phyloP scores from a whole-genome alignment of 2,329 filamentous ascomycete genomes.

The Dothideomycetes sp. region DNA sequence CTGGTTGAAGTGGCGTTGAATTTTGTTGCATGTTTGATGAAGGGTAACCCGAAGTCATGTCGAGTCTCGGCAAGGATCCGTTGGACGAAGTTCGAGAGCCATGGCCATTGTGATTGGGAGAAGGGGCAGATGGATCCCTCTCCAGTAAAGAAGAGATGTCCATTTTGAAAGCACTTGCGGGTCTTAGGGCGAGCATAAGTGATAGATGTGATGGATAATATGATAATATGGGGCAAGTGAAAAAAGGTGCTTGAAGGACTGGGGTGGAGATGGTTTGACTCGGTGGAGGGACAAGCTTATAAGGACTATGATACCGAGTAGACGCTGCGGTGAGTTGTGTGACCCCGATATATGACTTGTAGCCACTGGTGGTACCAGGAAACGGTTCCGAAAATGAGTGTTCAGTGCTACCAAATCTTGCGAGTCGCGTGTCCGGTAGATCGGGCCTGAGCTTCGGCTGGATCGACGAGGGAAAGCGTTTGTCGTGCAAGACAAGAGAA shows the following conservation, averaged over 20 bases:
- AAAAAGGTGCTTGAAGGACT: background rate
- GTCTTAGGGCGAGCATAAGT: constrained; percentile 35
- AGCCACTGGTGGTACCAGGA: constrained; percentile 7
- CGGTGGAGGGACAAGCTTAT: constrained; percentile 5
- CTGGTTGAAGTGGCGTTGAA: constrained; percentile 7
- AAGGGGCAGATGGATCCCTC: constrained; percentile 63
- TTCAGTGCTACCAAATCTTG: constrained; percentile 13
- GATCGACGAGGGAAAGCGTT: constrained; percentile 8
- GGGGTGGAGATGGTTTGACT: background rate
- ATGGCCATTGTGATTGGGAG: constrained; percentile 38
- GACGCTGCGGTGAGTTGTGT: constrained; percentile 13
- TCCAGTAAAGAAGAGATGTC: constrained; percentile 90
- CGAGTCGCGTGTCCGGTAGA: constrained; percentile 13
- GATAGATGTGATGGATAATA: background rate
- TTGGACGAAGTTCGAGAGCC: constrained; percentile 24
- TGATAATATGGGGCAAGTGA: background rate
- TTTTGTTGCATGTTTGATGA: constrained; percentile 1
- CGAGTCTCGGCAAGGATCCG: constrained; percentile 7
- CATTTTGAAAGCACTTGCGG: constrained; percentile 60
- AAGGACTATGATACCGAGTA: background rate
- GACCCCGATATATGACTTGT: constrained; percentile 10
- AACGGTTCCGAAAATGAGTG: constrained; percentile 13
- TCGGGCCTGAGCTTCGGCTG: constrained; percentile 7
- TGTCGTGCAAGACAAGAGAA: constrained; percentile 11
- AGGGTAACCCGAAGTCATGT: constrained; percentile 2